Percentiles rank a stretch among this genome's conserved stretches.
These are phyloP conservation scores for Cryphonectria carpinicola DNA, from an alignment of 2,329 filamentous ascomycete species.

Conservation along the genomic window DNA sequence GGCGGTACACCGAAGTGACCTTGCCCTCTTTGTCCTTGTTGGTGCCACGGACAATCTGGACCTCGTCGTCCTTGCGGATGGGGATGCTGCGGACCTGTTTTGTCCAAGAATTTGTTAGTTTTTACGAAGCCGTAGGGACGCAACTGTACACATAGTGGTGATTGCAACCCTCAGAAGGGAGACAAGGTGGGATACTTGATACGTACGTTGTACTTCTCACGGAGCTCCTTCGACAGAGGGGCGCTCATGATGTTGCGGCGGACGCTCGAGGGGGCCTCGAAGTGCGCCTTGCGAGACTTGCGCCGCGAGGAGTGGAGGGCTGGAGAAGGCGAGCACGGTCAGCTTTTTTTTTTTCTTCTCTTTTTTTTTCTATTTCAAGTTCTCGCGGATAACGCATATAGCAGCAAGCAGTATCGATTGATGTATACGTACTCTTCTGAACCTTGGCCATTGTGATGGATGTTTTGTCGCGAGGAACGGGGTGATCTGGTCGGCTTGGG, in stretches of 20 bases:
- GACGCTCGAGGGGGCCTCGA: slow-evolving; percentile 89
- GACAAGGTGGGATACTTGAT: not conserved
- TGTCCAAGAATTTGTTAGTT: not conserved
- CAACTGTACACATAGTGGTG: not conserved
- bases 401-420: not conserved
- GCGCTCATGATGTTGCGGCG: slow-evolving; percentile 98
- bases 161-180: not conserved
- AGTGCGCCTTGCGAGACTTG: slow-evolving; percentile 99
- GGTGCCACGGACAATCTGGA: slow-evolving; percentile 86
- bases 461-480: slow-evolving; percentile 31
- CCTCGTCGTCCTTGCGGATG: slow-evolving; percentile 97
- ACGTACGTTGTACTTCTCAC: slow-evolving; percentile 97
- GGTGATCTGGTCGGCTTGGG: slow-evolving; percentile 24
- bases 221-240: slow-evolving; percentile 92
- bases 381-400: not conserved
- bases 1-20: slow-evolving; percentile 95
- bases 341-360: slow-evolving; percentile 20
- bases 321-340: slow-evolving; percentile 38
- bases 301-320: slow-evolving; percentile 82
- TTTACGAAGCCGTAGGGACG: not conserved
- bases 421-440: slow-evolving; percentile 48
- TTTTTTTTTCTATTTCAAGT: slow-evolving; percentile 8
- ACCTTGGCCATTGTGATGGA: slow-evolving; percentile 71
- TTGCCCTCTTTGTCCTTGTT: slow-evolving; percentile 99
- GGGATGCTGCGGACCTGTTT: slow-evolving; percentile 88